Evolutionary conservation across 805 yeast genomes (phyloP), one percentile per base, ranked within the genome.

Genomic region (Cyberlindnera maclurae): DNA sequence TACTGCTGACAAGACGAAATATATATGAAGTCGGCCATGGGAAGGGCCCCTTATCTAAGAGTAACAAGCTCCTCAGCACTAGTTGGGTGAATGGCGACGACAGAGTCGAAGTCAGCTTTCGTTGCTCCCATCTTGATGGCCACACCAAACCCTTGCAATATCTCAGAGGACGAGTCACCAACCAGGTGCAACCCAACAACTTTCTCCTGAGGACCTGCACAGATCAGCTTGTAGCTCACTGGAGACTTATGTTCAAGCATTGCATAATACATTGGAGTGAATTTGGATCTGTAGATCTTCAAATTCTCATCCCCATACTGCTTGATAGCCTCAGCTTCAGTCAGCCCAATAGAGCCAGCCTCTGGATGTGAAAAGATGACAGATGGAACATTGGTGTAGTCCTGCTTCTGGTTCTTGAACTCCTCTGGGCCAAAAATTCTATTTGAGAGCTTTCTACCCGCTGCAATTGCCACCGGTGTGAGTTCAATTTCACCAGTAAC

Each of bases 41-140:
- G 26, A n/a, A 29, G 31, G 5, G 18, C 8, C 9, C 22, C 11
- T 27, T 52, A 63, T 45, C 57, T 57, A 44, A 65, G 45, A 16
- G 99, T 93, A 29, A 93, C 99, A 36, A 93, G 65, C 67, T 93
- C 99, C 68, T 93, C 99, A 31, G 98, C 98, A 49, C 94, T 78
- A 2, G 98, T 93, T 46, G 99, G 99, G 61, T 93, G 99, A 58
- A 93, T 93, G 28, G 99, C 99, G 32, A 93, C 97, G 68, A 94
- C 85, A 60, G 68, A 79, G 65, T 93, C 99, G 49, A 93, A 93
- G 62, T 93, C 97, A 33, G 76, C 77, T 70, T 93, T 93, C 28
- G 99, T 93, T 31, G 98, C 98, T 26, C 99, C 99, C 98, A 93
- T 93, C 68, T 89, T 89, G 47, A 93, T 68, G 36, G 98, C 98